These are phyloP conservation scores for Ceriops zippeliana DNA, from an alignment of 345 rosid species.

Conservation along the genomic window DNA sequence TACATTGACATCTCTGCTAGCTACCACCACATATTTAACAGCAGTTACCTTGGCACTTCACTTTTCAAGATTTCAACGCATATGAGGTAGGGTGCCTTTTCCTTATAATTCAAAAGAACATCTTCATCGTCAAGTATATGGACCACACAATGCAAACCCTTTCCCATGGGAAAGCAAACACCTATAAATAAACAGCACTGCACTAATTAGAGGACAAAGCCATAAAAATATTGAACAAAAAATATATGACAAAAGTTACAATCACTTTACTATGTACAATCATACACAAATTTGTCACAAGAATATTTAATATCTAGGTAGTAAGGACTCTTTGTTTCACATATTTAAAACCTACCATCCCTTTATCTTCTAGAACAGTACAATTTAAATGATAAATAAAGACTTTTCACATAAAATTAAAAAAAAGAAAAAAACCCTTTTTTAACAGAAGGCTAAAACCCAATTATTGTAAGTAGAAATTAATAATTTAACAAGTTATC, in stretches of 20 bases:
- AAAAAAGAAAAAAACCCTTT: too few relatives aligned
- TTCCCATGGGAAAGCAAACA: conserved; percentile 97
- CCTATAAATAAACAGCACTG: conserved; percentile 45
- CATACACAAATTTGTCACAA: too few relatives aligned
- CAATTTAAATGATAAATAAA: too few relatives aligned
- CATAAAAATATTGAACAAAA: not conserved
- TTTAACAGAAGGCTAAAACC: too few relatives aligned
- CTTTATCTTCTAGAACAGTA: too few relatives aligned
- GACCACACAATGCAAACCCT: conserved; percentile 85
- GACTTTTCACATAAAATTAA: too few relatives aligned
- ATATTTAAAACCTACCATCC: too few relatives aligned
- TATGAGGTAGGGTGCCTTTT: conserved; percentile 95
- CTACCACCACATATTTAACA: not conserved
- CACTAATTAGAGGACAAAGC: conserved; percentile 1
- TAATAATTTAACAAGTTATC: too few relatives aligned
- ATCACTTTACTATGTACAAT: not conserved
- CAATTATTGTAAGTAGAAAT: too few relatives aligned
- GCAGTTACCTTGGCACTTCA: conserved; percentile 65
- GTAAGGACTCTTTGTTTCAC: too few relatives aligned
- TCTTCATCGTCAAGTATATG: conserved; percentile 98
- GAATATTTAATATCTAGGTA: too few relatives aligned
- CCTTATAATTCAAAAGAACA: conserved; percentile 94
- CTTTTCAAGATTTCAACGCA: conserved; percentile 86
- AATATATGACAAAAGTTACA: not conserved
- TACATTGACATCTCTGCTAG: not conserved